Base-by-base conservation (phyloP, 495 filamentous ascomycete genomes). In the Podospora pseudocomata region DNA sequence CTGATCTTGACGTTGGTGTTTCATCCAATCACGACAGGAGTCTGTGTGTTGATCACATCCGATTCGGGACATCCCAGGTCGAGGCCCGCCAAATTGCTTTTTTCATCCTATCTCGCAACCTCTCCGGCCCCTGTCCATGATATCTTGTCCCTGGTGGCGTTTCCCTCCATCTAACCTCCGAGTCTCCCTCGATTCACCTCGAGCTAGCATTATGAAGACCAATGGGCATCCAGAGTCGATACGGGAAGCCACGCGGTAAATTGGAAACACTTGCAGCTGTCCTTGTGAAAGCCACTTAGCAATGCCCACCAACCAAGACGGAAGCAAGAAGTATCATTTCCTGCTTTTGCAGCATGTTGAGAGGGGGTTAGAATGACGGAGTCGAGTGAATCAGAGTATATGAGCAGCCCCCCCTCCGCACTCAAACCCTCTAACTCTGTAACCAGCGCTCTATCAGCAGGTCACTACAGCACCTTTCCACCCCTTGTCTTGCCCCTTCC, bases 401-500 rank as follows among this genome's bases (percentile, higher is more conserved):
- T 49, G 39, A 49, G 39, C 39, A 59, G 19, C 5, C 56, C 56
- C n/a, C 13, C 56, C 1, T 26, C 19, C 56, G 7, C 26, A 20
- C 18, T 18, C 20, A 3, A 23, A 5, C 56, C 19, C 56, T 27
- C 56, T 26, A 1, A 20, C 20, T 59, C 56, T 6, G 19, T 27
- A 20, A 20, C 56, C 13, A 20, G 56, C 19, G 19, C 18, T 59
- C 56, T 59, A 59, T 59, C 56, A 59, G 56, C 18, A 59, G 3
- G 56, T 27, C 11, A 20, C 26, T 59, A 5, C 19, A 5, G 6
- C 26, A 59, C 9, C 16, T 59, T 18, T 59, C 26, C 3, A n/a
- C 3, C 55, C 26, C 56, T 62, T 34, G 65, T 68, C 64, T 60
- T 68, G 44, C 62, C 63, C 4, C 44, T 66, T 20, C 6, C 56